Percentiles rank a stretch among this genome's conserved stretches.
phyloP scores from a whole-genome alignment of 495 filamentous ascomycete species.

The Daldinia vernicosa region DNA sequence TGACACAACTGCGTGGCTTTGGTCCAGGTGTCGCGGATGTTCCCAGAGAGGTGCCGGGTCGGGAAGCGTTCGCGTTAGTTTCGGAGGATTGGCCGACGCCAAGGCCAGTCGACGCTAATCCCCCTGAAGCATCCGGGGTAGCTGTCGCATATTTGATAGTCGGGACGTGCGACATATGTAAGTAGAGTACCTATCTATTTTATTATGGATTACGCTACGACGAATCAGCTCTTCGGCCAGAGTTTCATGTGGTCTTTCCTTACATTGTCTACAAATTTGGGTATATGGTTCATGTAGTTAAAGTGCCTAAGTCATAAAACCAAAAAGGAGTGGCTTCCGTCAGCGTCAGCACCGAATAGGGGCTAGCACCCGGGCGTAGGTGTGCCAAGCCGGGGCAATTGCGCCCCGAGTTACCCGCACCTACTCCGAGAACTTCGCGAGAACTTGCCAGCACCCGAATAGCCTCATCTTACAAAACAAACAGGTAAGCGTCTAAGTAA shows the following conservation, averaged over 20 bases:
- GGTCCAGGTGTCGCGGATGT: constrained; percentile 3
- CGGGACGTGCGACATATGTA: constrained; percentile 14
- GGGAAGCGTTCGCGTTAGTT: constrained; percentile 11
- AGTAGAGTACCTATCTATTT: not conserved
- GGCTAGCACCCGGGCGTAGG: constrained; percentile 9
- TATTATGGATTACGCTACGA: not conserved
- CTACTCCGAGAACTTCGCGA: constrained; percentile 24
- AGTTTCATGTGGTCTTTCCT: not conserved
- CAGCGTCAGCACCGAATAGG: constrained; percentile 10
- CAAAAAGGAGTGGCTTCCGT: not conserved
- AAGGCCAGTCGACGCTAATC: not conserved
- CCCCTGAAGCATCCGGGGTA: not conserved
- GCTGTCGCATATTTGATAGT: not conserved
- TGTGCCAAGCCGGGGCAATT: constrained; percentile 15
- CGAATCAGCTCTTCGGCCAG: not conserved
- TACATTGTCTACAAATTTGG: not conserved
- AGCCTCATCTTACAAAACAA: not conserved
- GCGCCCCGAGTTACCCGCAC: constrained; percentile 15
- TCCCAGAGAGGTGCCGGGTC: not conserved
- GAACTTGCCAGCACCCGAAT: not conserved
- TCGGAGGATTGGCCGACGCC: constrained; percentile 8
- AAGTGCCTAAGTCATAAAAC: not conserved
- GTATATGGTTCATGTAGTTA: not conserved
- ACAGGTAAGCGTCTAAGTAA: not conserved
- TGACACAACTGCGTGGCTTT: constrained; percentile 64